Evolutionary conservation across 2,329 filamentous ascomycete species (phyloP), one percentile per base, ranked within the genome.

Genomic region (Ceratocystis diversiconidia): DNA sequence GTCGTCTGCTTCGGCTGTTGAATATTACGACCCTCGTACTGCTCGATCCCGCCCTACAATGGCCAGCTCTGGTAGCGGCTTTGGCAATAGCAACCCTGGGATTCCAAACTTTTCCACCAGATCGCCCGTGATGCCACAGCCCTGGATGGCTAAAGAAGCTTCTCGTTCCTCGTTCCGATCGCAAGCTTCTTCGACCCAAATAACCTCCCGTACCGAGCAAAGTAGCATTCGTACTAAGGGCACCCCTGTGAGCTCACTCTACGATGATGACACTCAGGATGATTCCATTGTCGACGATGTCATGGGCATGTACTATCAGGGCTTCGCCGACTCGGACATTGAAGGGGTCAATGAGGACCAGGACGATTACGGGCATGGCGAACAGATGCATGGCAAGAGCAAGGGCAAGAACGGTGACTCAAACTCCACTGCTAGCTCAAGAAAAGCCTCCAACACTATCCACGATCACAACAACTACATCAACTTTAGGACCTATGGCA

Each of bases 211-310:
- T n/a, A 95, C 90, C 1, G 89, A 92, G 72, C 82, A 89, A 68
- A 95, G 89, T 73, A 96, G 91, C 72, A 80, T 94, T 62, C 74
- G 87, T 69, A 94, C 90, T 2, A 90, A 89, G 70, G 84, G 85
- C 68, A 95, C 88, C 77, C 91, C 88, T 1, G 80, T 86, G 64
- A 87, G 76, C 76, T 94, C 79, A 68, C 80, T 80, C 74, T 78
- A 78, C 69, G 52, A 72, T 64, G 74, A 77, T 69, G 74, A 73
- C 48, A 74, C 77, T 17, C 79, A 82, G 68, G 83, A 85, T 69
- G 82, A 81, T 50, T 78, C 82, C 65, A 85, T 82, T 70, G 77
- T 87, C 41, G 83, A 86, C 70, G 84, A 87, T 76, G 81, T 90
- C 65, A 86, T 89, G 75, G 85, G 82, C 72, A 85, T 86, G 77